Percentiles rank a stretch among this genome's conserved stretches.
Conservation (phyloP, 805 yeast species). For the Komagataella ulmi region DNA sequence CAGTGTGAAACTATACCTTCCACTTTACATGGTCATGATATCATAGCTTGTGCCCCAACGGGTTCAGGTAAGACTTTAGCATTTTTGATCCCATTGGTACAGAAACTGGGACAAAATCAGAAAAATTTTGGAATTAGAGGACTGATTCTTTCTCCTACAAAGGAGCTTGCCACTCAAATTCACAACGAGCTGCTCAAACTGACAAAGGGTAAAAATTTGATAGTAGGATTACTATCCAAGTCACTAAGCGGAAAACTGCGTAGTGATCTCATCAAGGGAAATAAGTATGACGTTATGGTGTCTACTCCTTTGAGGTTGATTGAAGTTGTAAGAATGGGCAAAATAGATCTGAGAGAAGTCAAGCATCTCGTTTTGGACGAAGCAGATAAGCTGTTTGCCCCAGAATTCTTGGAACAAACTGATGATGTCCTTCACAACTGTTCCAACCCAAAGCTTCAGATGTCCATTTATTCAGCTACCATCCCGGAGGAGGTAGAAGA, state of each 20-base stretch:
- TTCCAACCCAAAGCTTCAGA: slow-evolving; percentile 36
- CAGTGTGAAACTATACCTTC: slow-evolving; percentile 86
- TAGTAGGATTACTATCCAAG: slow-evolving; percentile 55
- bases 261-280: slow-evolving; percentile 41
- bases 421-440: slow-evolving; percentile 66
- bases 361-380: slow-evolving; percentile 81
- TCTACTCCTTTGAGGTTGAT: slow-evolving; percentile 84
- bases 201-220: slow-evolving; percentile 40
- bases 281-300: slow-evolving; percentile 67
- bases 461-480: slow-evolving; percentile 88
- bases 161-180: slow-evolving; percentile 84
- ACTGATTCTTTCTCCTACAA: slow-evolving; percentile 82
- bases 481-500: slow-evolving; percentile 90
- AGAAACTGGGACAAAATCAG: slow-evolving; percentile 19
- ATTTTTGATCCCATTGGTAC: slow-evolving; percentile 72
- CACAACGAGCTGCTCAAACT: slow-evolving; percentile 52
- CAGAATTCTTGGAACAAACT: slow-evolving; percentile 79
- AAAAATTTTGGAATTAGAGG: slow-evolving; percentile 50
- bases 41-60: slow-evolving; percentile 93
- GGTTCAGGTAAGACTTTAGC: slow-evolving; percentile 97
- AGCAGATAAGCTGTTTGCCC: slow-evolving; percentile 87
- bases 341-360: slow-evolving; percentile 50
- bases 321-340: slow-evolving; percentile 54
- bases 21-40: slow-evolving; percentile 54
- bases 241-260: slow-evolving; percentile 56